A percentile compares a stretch with the other conserved stretches of the same genome.
Evolutionary conservation across 148 eudicot species (phyloP).

Genomic region (Fagopyrum esculentum): DNA sequence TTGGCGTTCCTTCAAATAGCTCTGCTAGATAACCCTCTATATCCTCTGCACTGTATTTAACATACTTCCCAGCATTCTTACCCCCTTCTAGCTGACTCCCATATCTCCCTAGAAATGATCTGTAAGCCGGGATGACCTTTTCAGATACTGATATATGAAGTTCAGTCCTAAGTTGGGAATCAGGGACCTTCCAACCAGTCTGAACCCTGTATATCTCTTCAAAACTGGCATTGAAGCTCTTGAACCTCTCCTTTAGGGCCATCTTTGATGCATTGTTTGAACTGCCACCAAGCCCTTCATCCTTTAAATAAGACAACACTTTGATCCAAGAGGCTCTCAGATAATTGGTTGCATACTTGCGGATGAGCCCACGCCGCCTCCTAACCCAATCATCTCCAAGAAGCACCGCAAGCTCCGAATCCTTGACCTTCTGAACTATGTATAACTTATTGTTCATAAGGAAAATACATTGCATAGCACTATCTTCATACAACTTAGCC

Average conservation of each 20-base stretch:
- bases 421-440: constrained; percentile 81
- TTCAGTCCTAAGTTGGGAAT: constrained; percentile 82
- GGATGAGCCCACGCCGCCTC: constrained; percentile 60
- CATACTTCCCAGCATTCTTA: constrained; percentile 77
- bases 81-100: constrained; percentile 72
- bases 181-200: constrained; percentile 90
- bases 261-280: constrained; percentile 58
- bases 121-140: constrained; percentile 78
- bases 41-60: constrained; percentile 81
- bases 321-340: constrained; percentile 87
- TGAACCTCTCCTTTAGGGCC: constrained; percentile 80
- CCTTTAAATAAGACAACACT: constrained; percentile 63
- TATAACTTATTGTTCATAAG: constrained; percentile 85
- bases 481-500: constrained; percentile 65
- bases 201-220: constrained; percentile 86
- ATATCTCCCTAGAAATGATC: constrained; percentile 81
- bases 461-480: constrained; percentile 65
- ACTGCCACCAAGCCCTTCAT: constrained; percentile 68
- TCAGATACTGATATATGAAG: constrained; percentile 89
- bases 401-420: constrained; percentile 68
- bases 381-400: constrained; percentile 85
- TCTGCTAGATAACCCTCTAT: constrained; percentile 72
- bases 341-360: constrained; percentile 68
- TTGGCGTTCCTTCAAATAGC: constrained; percentile 80
- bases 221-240: constrained; percentile 78